Evolutionary conservation across 345 rosid species (phyloP), one percentile per base, ranked within the genome.

Genomic region (Syzygium jambos): DNA sequence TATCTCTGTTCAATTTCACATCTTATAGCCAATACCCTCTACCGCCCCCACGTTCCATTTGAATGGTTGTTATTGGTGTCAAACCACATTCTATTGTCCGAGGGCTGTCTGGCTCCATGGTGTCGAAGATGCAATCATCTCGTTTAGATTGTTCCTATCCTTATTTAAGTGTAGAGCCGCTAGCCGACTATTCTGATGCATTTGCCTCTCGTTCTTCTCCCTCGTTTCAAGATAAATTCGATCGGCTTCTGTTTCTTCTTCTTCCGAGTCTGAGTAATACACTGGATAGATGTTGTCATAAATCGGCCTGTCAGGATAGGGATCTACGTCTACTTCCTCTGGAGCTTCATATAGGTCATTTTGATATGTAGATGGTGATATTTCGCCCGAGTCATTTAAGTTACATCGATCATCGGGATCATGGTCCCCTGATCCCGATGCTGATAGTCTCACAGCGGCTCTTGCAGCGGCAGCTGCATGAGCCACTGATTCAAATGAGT

Each of bases 381-480:
- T 6, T 34, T 73, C 49, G 0, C 38, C 80, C 4, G 1, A 17
- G 80, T 34, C 80, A 73, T 17, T 21, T 25, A 34, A 73, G 46
- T 19, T 11, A 88, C 59, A 53, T n/a, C 57, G 78, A 61, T 91
- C 84, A 51, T 89, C 89, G 19, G 85, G 34, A 83, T 89, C 87
- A 27, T 16, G 38, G 83, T 86, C 90, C 22, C 63, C 88, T n/a
- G 90, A 88, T 84, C 88, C 88, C 7, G 87, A 51, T 87, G 88
- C 87, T 15, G 94, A 92, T 87, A 95, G 94, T 51, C 92, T 89
- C 19, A 90, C 80, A 23, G 94, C 93, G 10, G 93, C 93, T 87
- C 90, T 88, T 65, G 94, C 94, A 56, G 94, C 94, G n/a, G 53
- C 92, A 11, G 95, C 95, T 23, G 94, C 94, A 88, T 89, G 89